Evolutionary conservation across 352 stramenopile genomes (phyloP).

Genomic region (Thraustotheca clavata): DNA sequence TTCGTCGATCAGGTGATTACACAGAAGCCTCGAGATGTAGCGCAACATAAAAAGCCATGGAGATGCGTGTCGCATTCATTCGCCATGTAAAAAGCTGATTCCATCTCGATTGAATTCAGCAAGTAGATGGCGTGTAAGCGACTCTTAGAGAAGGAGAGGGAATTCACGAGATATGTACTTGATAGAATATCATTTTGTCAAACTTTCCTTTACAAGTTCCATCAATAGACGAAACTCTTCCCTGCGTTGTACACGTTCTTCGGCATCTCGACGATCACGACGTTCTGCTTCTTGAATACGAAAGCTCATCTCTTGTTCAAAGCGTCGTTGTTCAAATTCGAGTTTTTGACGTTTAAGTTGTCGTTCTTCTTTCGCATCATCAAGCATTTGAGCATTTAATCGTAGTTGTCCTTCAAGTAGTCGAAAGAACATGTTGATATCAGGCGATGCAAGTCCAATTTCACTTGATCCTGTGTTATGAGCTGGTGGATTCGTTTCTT

Average conservation of each 20-base stretch:
- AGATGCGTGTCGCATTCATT: no score
- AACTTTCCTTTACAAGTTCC: not conserved
- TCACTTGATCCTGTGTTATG: not conserved
- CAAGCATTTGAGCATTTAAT: not conserved
- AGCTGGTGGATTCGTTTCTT: not conserved
- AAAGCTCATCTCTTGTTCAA: conserved; percentile 1
- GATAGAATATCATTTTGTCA: not conserved
- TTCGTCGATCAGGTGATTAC: no score
- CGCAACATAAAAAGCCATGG: no score
- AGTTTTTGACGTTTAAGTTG: not conserved
- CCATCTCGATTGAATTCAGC: no score
- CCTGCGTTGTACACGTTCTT: not conserved
- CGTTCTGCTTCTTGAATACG: not conserved
- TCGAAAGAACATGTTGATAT: not conserved
- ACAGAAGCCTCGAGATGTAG: no score
- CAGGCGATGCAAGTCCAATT: not conserved
- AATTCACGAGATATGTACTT: no score
- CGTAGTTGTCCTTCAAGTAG: not conserved
- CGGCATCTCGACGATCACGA: not conserved
- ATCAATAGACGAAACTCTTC: conserved; percentile 1
- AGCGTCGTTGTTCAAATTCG: conserved; percentile 2
- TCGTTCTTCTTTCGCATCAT: not conserved
- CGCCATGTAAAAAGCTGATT: no score
- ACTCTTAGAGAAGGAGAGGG: no score
- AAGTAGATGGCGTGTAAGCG: no score